Percentiles rank a stretch among this genome's conserved stretches.
These are phyloP conservation scores for Cardamine resedifolia DNA, from an alignment of 345 rosid species.

Conservation along the genomic window DNA sequence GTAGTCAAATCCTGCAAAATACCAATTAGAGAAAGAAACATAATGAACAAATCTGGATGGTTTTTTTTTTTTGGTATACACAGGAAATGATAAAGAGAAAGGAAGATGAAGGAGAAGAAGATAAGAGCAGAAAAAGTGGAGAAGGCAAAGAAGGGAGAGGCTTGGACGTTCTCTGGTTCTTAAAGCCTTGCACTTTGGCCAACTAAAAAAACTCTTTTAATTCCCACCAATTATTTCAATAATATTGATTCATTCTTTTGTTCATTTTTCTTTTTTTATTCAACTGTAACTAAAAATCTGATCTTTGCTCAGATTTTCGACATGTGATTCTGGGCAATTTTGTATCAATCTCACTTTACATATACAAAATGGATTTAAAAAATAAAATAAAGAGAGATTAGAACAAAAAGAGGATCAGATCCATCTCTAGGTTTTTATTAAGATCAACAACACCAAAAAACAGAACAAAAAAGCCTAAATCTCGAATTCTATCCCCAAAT, in stretches of 20 bases:
- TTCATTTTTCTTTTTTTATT: background rate
- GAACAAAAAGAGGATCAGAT: conserved; percentile 9
- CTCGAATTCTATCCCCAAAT: conserved; percentile 17
- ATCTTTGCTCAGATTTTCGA: conserved; percentile 30
- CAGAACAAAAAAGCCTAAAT: background rate
- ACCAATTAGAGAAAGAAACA: background rate
- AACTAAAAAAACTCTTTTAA: background rate
- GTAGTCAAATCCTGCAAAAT: background rate
- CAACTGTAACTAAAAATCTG: conserved; percentile 27
- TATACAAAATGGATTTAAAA: background rate
- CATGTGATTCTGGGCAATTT: conserved; percentile 16
- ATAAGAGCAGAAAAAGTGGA: conserved; percentile 32
- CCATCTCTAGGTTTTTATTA: conserved; percentile 21
- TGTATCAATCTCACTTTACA: conserved; percentile 10
- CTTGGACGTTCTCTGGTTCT: conserved; percentile 83
- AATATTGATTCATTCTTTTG: conserved; percentile 29
- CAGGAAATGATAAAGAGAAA: conserved; percentile 61
- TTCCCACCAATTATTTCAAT: conserved; percentile 6
- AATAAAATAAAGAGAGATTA: background rate
- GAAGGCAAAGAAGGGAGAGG: conserved; percentile 56
- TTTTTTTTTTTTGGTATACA: background rate
- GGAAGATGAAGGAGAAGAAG: conserved; percentile 43
- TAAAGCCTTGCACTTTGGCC: conserved; percentile 83
- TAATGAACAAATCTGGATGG: background rate
- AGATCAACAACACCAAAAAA: conserved; percentile 4